Conservation (phyloP, 805 yeast species). For the Kuraishia hungarica region DNA sequence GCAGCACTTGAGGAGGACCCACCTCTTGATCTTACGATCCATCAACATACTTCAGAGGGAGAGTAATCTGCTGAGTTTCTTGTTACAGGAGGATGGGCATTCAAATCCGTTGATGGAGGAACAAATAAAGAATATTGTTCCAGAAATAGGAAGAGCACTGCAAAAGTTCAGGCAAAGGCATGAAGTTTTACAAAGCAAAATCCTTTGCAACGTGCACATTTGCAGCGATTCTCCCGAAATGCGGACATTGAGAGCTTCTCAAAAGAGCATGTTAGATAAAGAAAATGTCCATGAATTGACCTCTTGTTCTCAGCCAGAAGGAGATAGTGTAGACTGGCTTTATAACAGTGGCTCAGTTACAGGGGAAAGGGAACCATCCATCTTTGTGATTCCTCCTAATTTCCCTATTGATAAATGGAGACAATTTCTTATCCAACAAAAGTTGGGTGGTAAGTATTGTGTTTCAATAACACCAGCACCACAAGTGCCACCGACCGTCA, state of each 20-base stretch:
- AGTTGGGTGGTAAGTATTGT: conserved; percentile 8
- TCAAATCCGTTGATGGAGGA: background rate
- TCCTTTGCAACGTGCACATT: background rate
- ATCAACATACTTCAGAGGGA: background rate
- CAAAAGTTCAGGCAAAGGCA: background rate
- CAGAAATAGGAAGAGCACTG: background rate
- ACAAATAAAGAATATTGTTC: background rate
- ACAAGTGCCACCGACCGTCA: background rate
- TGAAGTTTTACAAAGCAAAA: background rate
- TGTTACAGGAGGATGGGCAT: background rate
- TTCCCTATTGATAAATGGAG: conserved; percentile 17
- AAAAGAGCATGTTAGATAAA: no score
- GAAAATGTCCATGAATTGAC: background rate
- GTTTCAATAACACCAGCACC: background rate
- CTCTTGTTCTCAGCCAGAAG: background rate
- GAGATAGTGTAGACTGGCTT: background rate
- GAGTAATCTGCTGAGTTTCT: background rate
- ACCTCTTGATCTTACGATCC: background rate
- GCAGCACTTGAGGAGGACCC: background rate
- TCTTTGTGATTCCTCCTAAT: conserved; percentile 12
- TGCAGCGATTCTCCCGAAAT: background rate
- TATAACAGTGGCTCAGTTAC: background rate
- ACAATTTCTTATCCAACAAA: conserved; percentile 9
- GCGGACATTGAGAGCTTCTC: background rate
- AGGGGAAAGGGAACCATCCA: background rate